Percentiles rank a stretch among this genome's conserved stretches.
Conservation (phyloP, 768 basidiomycete species). For the Clathrus columnatus region DNA sequence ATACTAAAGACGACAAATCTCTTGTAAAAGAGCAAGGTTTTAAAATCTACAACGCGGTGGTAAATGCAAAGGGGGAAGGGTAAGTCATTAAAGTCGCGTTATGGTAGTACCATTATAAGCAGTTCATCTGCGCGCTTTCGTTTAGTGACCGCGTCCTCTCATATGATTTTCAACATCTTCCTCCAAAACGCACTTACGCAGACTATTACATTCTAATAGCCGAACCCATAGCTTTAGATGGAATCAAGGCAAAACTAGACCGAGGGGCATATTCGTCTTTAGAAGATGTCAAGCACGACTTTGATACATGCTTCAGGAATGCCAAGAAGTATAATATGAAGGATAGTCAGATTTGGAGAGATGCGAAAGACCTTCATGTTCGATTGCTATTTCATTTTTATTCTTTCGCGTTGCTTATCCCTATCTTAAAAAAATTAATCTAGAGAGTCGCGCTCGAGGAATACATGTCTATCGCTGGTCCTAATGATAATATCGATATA, state of each 20-base stretch:
- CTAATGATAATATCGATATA: constrained; percentile 27
- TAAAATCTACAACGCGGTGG: constrained; percentile 68
- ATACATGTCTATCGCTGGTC: constrained; percentile 37
- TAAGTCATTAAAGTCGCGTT: constrained; percentile 39
- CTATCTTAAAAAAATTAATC: not conserved
- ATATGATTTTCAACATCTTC: constrained; percentile 57
- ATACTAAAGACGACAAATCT: not conserved
- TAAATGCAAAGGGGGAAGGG: constrained; percentile 83
- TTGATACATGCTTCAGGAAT: constrained; percentile 73
- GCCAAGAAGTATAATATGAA: constrained; percentile 77
- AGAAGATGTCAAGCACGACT: constrained; percentile 57
- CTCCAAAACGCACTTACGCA: constrained; percentile 64
- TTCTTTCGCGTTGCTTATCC: constrained; percentile 4
- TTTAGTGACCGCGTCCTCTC: constrained; percentile 57
- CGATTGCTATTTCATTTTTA: constrained; percentile 21
- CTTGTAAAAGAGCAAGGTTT: constrained; percentile 50
- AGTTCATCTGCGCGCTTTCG: not conserved
- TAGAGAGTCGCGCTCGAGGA: constrained; percentile 44
- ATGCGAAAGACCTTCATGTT: constrained; percentile 77
- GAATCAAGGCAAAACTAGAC: constrained; percentile 77
- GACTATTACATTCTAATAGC: constrained; percentile 82
- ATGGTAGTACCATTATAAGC: constrained; percentile 8
- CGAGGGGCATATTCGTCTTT: constrained; percentile 49
- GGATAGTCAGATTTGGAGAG: constrained; percentile 69
- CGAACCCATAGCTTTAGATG: constrained; percentile 78